These are phyloP conservation scores for Tolypocladium amazonense DNA, from an alignment of 2,329 filamentous ascomycete species.

Conservation along the genomic window DNA sequence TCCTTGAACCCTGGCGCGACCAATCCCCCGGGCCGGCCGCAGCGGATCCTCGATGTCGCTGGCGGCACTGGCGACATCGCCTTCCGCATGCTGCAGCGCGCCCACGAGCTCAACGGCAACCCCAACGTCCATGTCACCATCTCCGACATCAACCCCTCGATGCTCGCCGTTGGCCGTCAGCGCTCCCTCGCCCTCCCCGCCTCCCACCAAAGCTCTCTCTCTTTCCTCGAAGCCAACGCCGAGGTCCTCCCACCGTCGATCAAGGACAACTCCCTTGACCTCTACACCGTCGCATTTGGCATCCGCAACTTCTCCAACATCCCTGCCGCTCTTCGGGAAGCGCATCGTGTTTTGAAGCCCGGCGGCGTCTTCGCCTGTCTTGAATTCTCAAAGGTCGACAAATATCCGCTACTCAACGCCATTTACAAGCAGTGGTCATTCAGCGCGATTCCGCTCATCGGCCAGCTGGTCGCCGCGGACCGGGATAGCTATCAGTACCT, in stretches of 20 bases:
- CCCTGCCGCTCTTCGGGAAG: constrained; percentile 69
- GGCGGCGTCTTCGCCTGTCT: constrained; percentile 94
- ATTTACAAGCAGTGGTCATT: constrained; percentile 97
- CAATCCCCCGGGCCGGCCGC: constrained; percentile 31
- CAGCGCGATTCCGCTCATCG: constrained; percentile 85
- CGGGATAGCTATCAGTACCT: constrained; percentile 96
- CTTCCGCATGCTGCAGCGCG: constrained; percentile 88
- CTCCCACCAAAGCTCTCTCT: constrained; percentile 45
- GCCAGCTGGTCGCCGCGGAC: constrained; percentile 88
- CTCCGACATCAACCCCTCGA: constrained; percentile 90
- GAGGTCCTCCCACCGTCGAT: constrained; percentile 58
- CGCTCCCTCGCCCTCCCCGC: constrained; percentile 52
- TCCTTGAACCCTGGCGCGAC: constrained; percentile 71
- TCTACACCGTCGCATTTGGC: constrained; percentile 96
- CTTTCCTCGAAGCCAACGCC: constrained; percentile 85
- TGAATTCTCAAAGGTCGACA: constrained; percentile 80
- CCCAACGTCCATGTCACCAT: constrained; percentile 76
- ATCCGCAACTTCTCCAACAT: constrained; percentile 97
- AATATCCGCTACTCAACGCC: constrained; percentile 66
- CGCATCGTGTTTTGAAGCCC: constrained; percentile 80
- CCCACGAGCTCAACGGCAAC: constrained; percentile 68
- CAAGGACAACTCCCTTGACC: constrained; percentile 63
- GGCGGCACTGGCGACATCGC: constrained; percentile 97
- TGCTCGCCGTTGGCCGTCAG: constrained; percentile 81
- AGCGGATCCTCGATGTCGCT: constrained; percentile 87